Base-by-base conservation (phyloP, 2,329 filamentous ascomycete species). In the Aspergillus niger region DNA sequence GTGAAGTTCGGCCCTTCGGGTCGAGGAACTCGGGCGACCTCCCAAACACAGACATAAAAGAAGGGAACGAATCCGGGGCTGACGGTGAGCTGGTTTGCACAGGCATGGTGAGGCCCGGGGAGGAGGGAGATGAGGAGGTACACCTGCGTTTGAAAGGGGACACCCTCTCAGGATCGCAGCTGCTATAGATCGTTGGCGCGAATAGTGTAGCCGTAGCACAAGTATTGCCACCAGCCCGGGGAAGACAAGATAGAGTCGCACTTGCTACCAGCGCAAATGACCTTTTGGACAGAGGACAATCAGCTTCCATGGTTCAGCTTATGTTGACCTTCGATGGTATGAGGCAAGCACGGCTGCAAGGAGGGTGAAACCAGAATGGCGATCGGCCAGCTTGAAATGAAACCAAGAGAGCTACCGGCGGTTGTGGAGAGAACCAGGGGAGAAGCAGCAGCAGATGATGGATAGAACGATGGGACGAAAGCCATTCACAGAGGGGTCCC, bases 11-110 rank as follows among this genome's bases (percentile, higher is more conserved):
- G 49, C 74, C 73, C 61, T 72, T 69, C 54, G 72, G 70, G 39
- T 69, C 65, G 57, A 64, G 54, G 30, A 63, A 66, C 39, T 61
- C 66, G 30, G 68, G 64, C 30, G 69, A 64, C n/a, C 71, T 67
- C 26, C 80, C 80, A 73, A 82, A 83, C 38, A 83, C 81, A 50
- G 81, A 80, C 78, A 80, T 82, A 67, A 82, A 83, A 48, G 82
- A 82, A 56, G 81, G 81, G 71, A 83, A 81, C 63, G 79, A 79
- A 64, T 76, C 74, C 66, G 75, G 71, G 50, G 76, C 67, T 65
- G 74, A 74, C 70, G 76, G 72, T 59, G 74, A 68, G 62, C 72
- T 76, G 49, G 76, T 74, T 70, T 76, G 75, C 64, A 77, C 72
- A 63, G 76, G 75, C 76, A 78, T 77, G 65, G 63, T 74, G 58